Evolutionary conservation across 768 basidiomycete genomes (phyloP), one percentile per base, ranked within the genome.

Genomic region (Phylloporus sp.): DNA sequence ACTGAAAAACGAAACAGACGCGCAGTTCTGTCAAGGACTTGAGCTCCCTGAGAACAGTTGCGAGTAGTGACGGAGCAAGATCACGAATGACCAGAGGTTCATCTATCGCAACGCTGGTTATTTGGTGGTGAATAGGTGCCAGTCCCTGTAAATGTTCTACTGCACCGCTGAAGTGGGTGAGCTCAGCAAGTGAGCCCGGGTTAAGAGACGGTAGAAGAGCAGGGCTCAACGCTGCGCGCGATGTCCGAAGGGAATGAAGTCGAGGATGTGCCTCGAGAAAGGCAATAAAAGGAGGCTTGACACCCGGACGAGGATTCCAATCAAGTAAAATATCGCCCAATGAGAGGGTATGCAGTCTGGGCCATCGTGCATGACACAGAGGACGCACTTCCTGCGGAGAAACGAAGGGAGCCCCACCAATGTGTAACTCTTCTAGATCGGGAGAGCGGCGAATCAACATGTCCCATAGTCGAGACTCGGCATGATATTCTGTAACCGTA

Each of bases 11-110:
- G 61, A 89, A 89, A 15, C 80, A 72, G 38, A 89, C 78, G 47
- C 77, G 81, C 49, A 90, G 73, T 35, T 80, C 76, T 12, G 72
- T 76, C 23, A 90, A 74, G 5, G 73, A 72, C 18, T 76, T 75
- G 20, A 89, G 60, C 43, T 76, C 76, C 52, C 79, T 74, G 23
- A 90, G 75, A n/a, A 86, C 70, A 32, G 75, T 73, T 4, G 82
- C 78, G 2, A 89, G 73, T 6, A 80, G 72, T 18, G 84, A 73
- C 0, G 82, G 80, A 6, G 86, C 82, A 12, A 85, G 72, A 53
- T 89, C 86, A 31, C 85, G 80, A 1, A 86, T 80, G 43, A 79
- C 70, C 53, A 90, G 76, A 1, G 86, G 75, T 50, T 89, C 85
- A 12, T 82, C 78, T 55, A 89, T 79, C 6, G 78, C 72, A 9